Conservation (phyloP, 371 early-diverging fungal genomes). For the Coemansia sp. region DNA sequence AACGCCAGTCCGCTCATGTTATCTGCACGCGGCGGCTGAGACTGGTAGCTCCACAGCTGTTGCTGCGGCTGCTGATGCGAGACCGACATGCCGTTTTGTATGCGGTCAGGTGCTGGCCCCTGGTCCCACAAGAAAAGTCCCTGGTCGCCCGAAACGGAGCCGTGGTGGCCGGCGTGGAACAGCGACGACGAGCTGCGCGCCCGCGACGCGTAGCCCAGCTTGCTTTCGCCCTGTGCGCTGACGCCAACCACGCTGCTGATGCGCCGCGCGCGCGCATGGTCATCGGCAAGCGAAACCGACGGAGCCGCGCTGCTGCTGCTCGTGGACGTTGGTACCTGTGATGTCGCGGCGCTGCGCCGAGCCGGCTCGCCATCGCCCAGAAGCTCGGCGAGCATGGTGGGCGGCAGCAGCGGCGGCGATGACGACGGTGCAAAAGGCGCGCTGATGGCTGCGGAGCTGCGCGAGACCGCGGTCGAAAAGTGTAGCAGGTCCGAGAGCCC, state of each 20-base stretch:
- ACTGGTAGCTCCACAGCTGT: not conserved
- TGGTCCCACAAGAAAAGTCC: not conserved
- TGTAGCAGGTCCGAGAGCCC: not conserved
- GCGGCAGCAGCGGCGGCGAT: slow-evolving; percentile 27
- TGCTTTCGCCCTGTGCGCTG: not conserved
- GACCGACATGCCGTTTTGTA: no score
- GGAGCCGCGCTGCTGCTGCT: slow-evolving; percentile 1
- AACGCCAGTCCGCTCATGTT: slow-evolving; percentile 1
- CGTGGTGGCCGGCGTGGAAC: slow-evolving; percentile 15
- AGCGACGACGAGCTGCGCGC: slow-evolving; percentile 26
- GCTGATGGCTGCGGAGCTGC: not conserved
- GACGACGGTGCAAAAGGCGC: not conserved
- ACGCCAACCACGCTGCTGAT: slow-evolving; percentile 9
- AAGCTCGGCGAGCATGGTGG: slow-evolving; percentile 35
- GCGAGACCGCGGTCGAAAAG: not conserved
- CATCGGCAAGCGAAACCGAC: slow-evolving; percentile 3
- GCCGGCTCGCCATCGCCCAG: slow-evolving; percentile 22
- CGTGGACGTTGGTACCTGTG: slow-evolving; percentile 1
- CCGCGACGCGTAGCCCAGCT: slow-evolving; percentile 9
- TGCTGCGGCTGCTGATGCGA: no score
- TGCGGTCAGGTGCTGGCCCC: not conserved
- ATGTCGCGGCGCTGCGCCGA: not conserved
- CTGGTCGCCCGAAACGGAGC: not conserved
- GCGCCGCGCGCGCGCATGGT: not conserved
- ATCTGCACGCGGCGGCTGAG: slow-evolving; percentile 10